phyloP scores from a whole-genome alignment of 2,329 filamentous ascomycete genomes.

The Fusarium illudens region DNA sequence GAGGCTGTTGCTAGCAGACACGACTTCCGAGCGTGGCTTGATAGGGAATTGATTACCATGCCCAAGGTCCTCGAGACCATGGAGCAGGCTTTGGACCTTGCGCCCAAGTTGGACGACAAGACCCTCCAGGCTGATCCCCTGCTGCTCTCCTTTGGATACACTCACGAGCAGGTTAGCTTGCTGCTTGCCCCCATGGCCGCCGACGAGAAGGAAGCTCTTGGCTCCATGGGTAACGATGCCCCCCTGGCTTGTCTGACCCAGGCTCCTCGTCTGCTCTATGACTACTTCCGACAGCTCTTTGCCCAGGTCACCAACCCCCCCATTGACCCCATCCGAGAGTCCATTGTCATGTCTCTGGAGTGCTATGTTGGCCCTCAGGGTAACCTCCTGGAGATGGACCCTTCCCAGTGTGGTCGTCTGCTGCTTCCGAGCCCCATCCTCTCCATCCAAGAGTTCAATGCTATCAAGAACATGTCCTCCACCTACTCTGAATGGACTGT shows the following conservation, averaged over 20 bases:
- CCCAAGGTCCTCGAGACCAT: conserved; percentile 75
- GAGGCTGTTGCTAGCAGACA: conserved; percentile 84
- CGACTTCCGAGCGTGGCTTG: conserved; percentile 89
- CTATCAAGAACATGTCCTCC: conserved; percentile 78
- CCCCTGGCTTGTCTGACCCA: conserved; percentile 91
- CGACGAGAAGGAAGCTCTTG: conserved; percentile 95
- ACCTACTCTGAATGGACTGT: conserved; percentile 85
- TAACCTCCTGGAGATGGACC: conserved; percentile 92
- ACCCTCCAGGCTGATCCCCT: conserved; percentile 85
- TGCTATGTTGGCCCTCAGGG: conserved; percentile 97
- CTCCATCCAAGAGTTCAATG: conserved; percentile 90
- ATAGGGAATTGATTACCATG: conserved; percentile 84
- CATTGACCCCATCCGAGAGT: conserved; percentile 96
- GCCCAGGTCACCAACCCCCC: conserved; percentile 98
- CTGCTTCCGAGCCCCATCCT: conserved; percentile 89
- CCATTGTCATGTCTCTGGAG: conserved; percentile 97
- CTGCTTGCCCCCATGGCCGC: conserved; percentile 95
- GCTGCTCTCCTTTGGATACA: conserved; percentile 90
- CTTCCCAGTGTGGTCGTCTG: conserved; percentile 85
- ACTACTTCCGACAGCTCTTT: conserved; percentile 98
- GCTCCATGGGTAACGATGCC: conserved; percentile 97
- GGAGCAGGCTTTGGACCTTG: conserved; percentile 69
- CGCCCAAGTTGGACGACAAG: conserved; percentile 71
- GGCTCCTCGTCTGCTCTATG: conserved; percentile 86
- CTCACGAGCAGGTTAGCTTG: conserved; percentile 92